Conservation (phyloP, 2,329 filamentous ascomycete species). For the Tolypocladium guangdongense region DNA sequence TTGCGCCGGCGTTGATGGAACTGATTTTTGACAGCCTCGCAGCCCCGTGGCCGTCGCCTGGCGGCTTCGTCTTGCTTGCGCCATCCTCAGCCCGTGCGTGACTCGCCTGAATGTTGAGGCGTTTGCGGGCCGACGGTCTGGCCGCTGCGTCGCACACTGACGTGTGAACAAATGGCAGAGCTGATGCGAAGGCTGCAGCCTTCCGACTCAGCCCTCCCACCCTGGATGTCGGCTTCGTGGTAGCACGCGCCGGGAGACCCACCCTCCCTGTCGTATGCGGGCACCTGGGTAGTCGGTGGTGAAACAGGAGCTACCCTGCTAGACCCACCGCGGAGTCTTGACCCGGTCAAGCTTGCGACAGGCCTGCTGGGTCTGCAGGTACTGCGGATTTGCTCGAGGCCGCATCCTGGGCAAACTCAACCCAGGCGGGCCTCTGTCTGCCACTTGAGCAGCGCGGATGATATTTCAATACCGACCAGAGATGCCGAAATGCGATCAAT, state of each 20-base stretch:
- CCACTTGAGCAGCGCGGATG: background rate
- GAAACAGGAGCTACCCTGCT: constrained; percentile 11
- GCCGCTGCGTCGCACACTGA: constrained; percentile 1
- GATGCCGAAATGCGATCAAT: background rate
- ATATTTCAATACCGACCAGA: background rate
- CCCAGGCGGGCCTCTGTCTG: background rate
- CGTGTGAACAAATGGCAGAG: constrained; percentile 1
- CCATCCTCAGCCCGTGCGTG: background rate
- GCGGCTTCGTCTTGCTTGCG: background rate
- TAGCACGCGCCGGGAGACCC: constrained; percentile 12
- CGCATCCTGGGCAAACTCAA: background rate
- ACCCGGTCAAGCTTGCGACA: constrained; percentile 11
- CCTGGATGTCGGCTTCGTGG: constrained; percentile 4
- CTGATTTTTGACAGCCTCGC: background rate
- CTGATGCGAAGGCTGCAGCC: constrained; percentile 11
- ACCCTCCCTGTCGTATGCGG: constrained; percentile 8
- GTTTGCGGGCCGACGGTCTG: background rate
- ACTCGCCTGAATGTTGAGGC: background rate
- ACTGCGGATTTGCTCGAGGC: constrained; percentile 1
- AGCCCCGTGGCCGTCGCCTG: background rate
- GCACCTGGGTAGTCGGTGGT: constrained; percentile 9
- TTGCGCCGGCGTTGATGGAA: constrained; percentile 1
- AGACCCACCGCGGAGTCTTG: constrained; percentile 9
- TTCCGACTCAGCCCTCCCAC: constrained; percentile 15
- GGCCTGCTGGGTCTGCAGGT: constrained; percentile 1